These are phyloP conservation scores for Urostyla sp. DNA, from an alignment of 73 alveolate species.

Conservation along the genomic window DNA sequence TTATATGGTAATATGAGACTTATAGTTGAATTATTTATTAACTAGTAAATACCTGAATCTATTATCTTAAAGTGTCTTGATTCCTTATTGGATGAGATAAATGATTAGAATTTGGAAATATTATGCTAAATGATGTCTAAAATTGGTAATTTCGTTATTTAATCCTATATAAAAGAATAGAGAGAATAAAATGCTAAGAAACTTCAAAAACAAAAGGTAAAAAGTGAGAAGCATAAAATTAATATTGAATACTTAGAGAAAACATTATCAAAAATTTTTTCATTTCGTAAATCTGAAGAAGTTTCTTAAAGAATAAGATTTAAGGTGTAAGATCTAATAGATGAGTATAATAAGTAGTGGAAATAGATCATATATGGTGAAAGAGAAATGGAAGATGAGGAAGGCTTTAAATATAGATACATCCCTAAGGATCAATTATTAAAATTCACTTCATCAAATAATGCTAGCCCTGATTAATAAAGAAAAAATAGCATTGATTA, in stretches of 20 bases:
- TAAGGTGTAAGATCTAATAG: constrained; percentile 59
- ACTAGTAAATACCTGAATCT: constrained; percentile 41
- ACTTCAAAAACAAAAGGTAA: neutral
- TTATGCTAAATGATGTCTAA: constrained; percentile 42
- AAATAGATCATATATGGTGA: constrained; percentile 40
- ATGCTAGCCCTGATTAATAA: neutral
- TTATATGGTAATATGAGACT: constrained; percentile 47
- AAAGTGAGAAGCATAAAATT: neutral
- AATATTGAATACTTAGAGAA: constrained; percentile 26
- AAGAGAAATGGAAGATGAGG: constrained; percentile 39
- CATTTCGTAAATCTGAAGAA: neutral
- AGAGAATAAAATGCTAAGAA: neutral
- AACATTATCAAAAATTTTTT: constrained; percentile 8
- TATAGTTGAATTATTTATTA: constrained; percentile 47
- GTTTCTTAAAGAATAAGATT: constrained; percentile 49
- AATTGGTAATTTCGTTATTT: neutral
- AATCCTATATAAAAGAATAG: neutral
- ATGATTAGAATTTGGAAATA: constrained; percentile 51
- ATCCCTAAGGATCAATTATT: constrained; percentile 39
- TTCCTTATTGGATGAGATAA: constrained; percentile 35
- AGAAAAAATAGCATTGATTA: constrained; percentile 13
- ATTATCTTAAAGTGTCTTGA: constrained; percentile 47
- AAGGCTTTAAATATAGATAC: constrained; percentile 31
- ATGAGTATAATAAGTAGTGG: constrained; percentile 35
- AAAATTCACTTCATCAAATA: too few relatives aligned